Evolutionary conservation across 306 rosid species (phyloP), one percentile per base, ranked within the genome.

Genomic region (Dalbergia cochinchinensis): DNA sequence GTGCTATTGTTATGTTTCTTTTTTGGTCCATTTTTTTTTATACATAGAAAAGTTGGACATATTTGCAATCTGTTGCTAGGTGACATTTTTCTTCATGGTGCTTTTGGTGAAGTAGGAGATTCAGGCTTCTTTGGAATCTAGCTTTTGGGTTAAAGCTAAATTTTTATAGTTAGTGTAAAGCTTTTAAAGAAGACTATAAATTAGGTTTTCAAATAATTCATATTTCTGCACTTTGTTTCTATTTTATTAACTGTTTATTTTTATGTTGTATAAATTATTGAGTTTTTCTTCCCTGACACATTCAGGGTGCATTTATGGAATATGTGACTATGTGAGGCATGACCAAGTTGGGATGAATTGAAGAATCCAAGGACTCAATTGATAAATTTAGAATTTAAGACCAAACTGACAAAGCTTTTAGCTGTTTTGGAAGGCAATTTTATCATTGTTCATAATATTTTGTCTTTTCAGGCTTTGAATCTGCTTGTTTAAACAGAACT

Each of bases 91-190:
- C 54, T 54, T 66, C 19, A 50, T 37, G 31, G 33, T 20, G 26
- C 19, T 41, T 41, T 55, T 66, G 66, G 58, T 66, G 37, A 11
- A 69, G 59, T 69, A 13, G 42, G 16, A 45, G 57, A 66, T 15
- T 77, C 15, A 3, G 9, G 63, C 66, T 65, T 77, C 53, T 18
- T 18, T 53, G 31, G 81, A 39, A 20, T 48, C 57, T 37, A 51
- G 19, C 55, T 77, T 55, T 66, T 20, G 34, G 69, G 19, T 14
- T 66, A 45, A 44, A 44, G 14, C 13, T 12, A 26, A 31, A 1
- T 13, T 20, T 35, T 69, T 33, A 12, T 12, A 11, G 8, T 16
- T 69, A 9, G 11, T 64, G 3, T 39, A 20, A 22, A 58, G 11
- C 42, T 73, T 72, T 59, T 59, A 20, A 59, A 41, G 35, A 34